Conservation (phyloP, 192 early-diverging fungal genomes). For the Mortierella claussenii region DNA sequence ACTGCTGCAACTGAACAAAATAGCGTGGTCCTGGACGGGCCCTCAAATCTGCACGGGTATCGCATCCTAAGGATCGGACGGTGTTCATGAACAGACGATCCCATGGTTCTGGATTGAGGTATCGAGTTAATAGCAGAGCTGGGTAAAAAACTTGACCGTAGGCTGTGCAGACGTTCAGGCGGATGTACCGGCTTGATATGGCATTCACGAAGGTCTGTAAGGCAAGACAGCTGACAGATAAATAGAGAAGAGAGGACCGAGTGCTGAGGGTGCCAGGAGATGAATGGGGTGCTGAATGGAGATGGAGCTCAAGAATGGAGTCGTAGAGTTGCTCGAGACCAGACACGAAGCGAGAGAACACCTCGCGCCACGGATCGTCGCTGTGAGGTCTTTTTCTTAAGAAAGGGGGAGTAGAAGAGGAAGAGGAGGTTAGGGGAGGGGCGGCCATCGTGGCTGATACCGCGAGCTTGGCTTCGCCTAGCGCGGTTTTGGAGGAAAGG, state of each 20-base stretch:
- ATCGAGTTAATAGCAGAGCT: slow-evolving; percentile 26
- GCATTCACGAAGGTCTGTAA: slow-evolving; percentile 26
- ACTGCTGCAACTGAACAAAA: slow-evolving; percentile 24
- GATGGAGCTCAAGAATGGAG: slow-evolving; percentile 13
- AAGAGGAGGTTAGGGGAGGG: not conserved
- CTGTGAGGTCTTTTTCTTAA: not conserved
- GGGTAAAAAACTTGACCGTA: slow-evolving; percentile 44
- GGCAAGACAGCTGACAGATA: slow-evolving; percentile 19
- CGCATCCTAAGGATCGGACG: slow-evolving; percentile 9
- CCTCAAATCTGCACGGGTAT: slow-evolving; percentile 25
- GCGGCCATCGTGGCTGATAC: not conserved
- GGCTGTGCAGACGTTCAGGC: slow-evolving; percentile 17
- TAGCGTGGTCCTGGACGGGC: slow-evolving; percentile 19
- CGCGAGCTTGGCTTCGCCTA: not conserved
- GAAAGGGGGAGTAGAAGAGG: not conserved
- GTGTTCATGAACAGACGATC: slow-evolving; percentile 38
- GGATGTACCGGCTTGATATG: not conserved
- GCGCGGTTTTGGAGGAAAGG: not conserved
- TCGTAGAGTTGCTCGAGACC: slow-evolving; percentile 40
- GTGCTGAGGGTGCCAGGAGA: too few species aligned
- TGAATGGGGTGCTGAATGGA: not conserved
- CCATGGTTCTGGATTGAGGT: slow-evolving; percentile 26
- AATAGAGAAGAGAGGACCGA: slow-evolving; percentile 5
- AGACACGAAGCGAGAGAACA: slow-evolving; percentile 32
- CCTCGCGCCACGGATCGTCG: slow-evolving; percentile 21